phyloP scores from a whole-genome alignment of 2,329 filamentous ascomycete genomes.

The Biscogniauxia marginata region DNA sequence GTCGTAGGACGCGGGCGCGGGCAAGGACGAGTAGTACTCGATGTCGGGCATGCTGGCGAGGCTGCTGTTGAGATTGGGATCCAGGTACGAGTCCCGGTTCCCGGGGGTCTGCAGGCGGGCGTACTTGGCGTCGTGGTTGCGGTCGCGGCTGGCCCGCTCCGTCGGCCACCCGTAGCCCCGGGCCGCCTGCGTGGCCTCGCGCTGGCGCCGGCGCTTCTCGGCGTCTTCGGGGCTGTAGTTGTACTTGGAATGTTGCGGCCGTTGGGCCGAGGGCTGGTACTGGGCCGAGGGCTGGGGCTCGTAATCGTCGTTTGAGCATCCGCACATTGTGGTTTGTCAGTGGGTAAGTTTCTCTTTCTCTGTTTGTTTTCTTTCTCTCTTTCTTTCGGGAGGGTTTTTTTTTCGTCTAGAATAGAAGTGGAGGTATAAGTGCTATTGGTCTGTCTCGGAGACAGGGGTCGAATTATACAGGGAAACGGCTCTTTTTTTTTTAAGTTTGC shows the following conservation, averaged over 20 bases:
- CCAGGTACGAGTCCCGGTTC: conserved; percentile 22
- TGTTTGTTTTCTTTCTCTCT: not conserved
- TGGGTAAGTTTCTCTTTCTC: not conserved
- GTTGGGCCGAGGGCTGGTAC: not conserved
- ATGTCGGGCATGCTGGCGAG: conserved; percentile 20
- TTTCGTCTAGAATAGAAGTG: conserved; percentile 1
- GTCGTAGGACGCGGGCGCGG: conserved; percentile 11
- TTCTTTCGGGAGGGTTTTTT: not conserved
- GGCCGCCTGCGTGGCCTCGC: conserved; percentile 16
- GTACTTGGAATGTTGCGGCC: not conserved
- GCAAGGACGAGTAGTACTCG: no score
- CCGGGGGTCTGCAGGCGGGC: not conserved
- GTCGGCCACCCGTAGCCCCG: conserved; percentile 21
- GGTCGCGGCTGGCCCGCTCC: no score
- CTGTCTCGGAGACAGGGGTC: not conserved
- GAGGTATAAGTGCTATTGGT: not conserved
- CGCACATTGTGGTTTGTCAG: conserved; percentile 13
- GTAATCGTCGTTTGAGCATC: conserved; percentile 12
- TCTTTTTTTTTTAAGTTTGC: not conserved
- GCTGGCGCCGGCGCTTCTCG: conserved; percentile 13
- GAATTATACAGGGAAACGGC: not conserved
- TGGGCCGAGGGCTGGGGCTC: conserved; percentile 4
- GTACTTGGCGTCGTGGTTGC: not conserved
- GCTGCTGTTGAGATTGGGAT: conserved; percentile 12
- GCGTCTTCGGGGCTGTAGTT: conserved; percentile 3